These are phyloP conservation scores for Cucurbita pepo DNA, from an alignment of 306 rosid genomes.

Conservation along the genomic window DNA sequence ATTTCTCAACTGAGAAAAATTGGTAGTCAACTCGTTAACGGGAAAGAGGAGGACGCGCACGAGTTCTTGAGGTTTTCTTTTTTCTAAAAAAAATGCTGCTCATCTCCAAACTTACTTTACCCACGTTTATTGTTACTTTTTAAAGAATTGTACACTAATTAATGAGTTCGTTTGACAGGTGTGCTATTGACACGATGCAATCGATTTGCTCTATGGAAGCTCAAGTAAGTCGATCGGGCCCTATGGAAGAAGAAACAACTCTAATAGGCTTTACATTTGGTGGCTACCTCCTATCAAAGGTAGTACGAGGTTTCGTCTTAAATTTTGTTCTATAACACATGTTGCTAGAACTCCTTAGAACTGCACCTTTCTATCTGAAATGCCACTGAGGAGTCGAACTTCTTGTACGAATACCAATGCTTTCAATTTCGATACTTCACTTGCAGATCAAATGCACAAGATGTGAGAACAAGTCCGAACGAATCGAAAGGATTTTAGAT, in stretches of 20 bases:
- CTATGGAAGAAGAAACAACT: slow-evolving; percentile 64
- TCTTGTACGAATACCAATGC: background rate
- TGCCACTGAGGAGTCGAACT: background rate
- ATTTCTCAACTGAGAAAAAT: slow-evolving; percentile 57
- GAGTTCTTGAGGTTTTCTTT: slow-evolving; percentile 65
- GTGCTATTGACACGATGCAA: slow-evolving; percentile 85
- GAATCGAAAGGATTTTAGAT: slow-evolving; percentile 93
- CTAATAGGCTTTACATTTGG: slow-evolving; percentile 78
- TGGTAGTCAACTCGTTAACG: slow-evolving; percentile 83
- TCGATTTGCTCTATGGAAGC: slow-evolving; percentile 59
- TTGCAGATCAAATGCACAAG: slow-evolving; percentile 79
- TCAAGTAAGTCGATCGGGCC: slow-evolving; percentile 24
- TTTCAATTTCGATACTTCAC: slow-evolving; percentile 7
- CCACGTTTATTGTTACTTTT: background rate
- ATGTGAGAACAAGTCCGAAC: slow-evolving; percentile 82
- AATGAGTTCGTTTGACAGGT: slow-evolving; percentile 29
- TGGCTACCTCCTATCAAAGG: slow-evolving; percentile 88
- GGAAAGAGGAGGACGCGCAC: slow-evolving; percentile 96
- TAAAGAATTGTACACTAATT: background rate
- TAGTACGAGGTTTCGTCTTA: slow-evolving; percentile 4
- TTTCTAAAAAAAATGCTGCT: background rate
- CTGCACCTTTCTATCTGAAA: background rate
- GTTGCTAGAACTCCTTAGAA: background rate
- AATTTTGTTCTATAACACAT: background rate
- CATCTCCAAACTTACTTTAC: background rate